Evolutionary conservation across 1,139 yeast species (phyloP).

Genomic region (Taphrina confusa): DNA sequence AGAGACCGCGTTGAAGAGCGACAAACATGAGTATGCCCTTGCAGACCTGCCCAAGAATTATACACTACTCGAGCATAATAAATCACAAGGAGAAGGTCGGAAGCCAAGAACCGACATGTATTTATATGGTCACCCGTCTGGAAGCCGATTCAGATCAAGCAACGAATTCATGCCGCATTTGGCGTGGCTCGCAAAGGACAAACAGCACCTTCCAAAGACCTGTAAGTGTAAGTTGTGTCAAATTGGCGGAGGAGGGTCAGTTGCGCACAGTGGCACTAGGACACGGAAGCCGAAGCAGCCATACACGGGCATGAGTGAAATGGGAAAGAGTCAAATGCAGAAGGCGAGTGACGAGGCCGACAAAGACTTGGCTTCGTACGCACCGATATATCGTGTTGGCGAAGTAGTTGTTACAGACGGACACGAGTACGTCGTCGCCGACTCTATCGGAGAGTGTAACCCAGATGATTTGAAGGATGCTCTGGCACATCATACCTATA

Average conservation of each 20-base stretch:
- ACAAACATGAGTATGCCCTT: slow-evolving; percentile 1
- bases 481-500: background rate
- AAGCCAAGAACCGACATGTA: slow-evolving; percentile 34
- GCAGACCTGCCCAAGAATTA: slow-evolving; percentile 33
- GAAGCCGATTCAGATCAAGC: slow-evolving; percentile 37
- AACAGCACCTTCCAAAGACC: slow-evolving; percentile 1
- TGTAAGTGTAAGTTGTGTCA: slow-evolving; percentile 10
- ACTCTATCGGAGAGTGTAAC: background rate
- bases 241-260: background rate
- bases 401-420: background rate
- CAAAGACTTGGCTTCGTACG: background rate
- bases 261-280: background rate
- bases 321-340: background rate
- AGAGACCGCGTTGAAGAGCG: background rate
- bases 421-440: slow-evolving; percentile 9
- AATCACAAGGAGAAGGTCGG: background rate
- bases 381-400: slow-evolving; percentile 10
- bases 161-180: slow-evolving; percentile 39
- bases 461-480: background rate
- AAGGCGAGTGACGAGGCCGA: background rate
- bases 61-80: slow-evolving; percentile 30
- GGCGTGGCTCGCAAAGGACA: slow-evolving; percentile 35
- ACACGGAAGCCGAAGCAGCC: background rate
- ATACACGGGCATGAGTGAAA: slow-evolving; percentile 3
- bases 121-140: slow-evolving; percentile 41